A percentile compares a stretch with the other conserved stretches of the same genome.
These are phyloP conservation scores for Kernera saxatilis DNA, from an alignment of 345 rosid genomes.

Conservation along the genomic window DNA sequence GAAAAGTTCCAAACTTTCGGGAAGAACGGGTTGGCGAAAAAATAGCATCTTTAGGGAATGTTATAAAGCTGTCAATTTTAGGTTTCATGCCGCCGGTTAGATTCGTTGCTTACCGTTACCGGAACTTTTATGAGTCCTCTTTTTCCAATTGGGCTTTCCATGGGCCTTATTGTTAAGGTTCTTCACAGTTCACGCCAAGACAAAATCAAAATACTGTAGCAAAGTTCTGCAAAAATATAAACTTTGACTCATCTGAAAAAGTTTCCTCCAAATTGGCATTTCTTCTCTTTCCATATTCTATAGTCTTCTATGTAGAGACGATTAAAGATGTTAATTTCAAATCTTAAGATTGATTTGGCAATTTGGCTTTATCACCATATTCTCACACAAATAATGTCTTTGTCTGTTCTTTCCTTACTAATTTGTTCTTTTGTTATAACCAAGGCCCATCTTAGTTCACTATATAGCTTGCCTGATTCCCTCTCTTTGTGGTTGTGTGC, in stretches of 20 bases:
- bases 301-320: too few species aligned
- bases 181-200: neutral
- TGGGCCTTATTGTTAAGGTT: conserved; percentile 3
- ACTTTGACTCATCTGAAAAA: too few species aligned
- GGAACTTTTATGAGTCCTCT: neutral
- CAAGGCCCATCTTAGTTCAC: too few species aligned
- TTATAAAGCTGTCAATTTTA: neutral
- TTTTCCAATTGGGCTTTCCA: conserved; percentile 1
- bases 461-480: neutral
- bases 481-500: neutral
- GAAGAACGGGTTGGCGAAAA: conserved; percentile 22
- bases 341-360: too few species aligned
- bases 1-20: conserved; percentile 25
- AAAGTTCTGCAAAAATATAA: neutral
- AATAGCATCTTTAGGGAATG: conserved; percentile 5
- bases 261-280: too few species aligned
- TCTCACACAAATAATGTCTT: too few species aligned
- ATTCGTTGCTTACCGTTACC: conserved; percentile 17
- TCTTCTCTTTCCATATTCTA: too few species aligned
- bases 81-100: conserved; percentile 21
- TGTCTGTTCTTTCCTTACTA: too few species aligned
- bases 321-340: too few species aligned
- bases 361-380: too few species aligned
- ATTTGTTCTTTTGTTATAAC: neutral
- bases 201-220: too few species aligned